Evolutionary conservation across 768 basidiomycete genomes (phyloP).

Genomic region (Tricholoma sp.): DNA sequence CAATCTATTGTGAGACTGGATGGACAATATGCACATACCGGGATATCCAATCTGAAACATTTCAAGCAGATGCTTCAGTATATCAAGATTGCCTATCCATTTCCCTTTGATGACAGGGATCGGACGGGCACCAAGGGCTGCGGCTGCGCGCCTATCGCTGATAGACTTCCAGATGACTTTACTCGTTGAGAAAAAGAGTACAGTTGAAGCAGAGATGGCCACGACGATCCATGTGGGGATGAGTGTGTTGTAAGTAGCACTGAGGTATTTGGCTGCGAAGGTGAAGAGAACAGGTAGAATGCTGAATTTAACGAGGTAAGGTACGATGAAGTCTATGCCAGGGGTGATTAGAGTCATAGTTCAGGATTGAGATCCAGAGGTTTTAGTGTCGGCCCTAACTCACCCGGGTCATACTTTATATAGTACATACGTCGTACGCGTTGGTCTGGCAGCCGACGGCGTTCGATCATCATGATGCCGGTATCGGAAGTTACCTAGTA

Average conservation of each 20-base stretch:
- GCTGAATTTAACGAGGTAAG: too few relatives aligned
- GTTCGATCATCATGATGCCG: too few relatives aligned
- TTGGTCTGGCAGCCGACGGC: too few relatives aligned
- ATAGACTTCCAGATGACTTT: slow-evolving; percentile 25
- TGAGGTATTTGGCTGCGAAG: slow-evolving; percentile 9
- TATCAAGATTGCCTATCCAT: slow-evolving; percentile 40
- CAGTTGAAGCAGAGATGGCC: slow-evolving; percentile 20
- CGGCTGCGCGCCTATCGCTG: slow-evolving; percentile 32
- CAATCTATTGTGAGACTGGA: not conserved
- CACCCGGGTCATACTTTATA: too few relatives aligned
- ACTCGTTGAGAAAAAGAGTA: slow-evolving; percentile 28
- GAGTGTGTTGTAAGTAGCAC: slow-evolving; percentile 10
- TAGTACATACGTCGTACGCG: too few relatives aligned
- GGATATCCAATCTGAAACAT: slow-evolving; percentile 43
- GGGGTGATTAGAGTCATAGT: too few relatives aligned
- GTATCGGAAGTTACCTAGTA: too few relatives aligned
- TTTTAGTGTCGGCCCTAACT: too few relatives aligned
- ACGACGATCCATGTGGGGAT: slow-evolving; percentile 35
- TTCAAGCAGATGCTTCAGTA: slow-evolving; percentile 29
- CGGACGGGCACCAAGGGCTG: slow-evolving; percentile 40
- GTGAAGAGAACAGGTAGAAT: too few relatives aligned
- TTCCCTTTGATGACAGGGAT: slow-evolving; percentile 34
- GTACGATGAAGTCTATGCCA: too few relatives aligned
- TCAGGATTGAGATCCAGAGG: too few relatives aligned
- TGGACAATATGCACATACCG: slow-evolving; percentile 25